These are phyloP conservation scores for Astragalus membranaceus DNA, from an alignment of 306 rosid genomes.

Conservation along the genomic window DNA sequence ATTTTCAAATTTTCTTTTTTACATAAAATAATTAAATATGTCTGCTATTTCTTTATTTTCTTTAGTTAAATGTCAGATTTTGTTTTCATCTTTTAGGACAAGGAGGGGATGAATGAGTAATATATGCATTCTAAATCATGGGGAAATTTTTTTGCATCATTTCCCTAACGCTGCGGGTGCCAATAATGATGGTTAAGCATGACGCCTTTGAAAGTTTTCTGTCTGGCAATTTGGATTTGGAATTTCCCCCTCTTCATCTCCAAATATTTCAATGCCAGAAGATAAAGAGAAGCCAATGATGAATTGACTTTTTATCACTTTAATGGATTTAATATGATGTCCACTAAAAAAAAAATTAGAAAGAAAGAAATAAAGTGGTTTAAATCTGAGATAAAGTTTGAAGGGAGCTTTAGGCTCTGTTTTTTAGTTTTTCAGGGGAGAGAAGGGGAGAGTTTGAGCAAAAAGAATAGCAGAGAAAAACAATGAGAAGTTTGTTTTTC, in stretches of 20 bases:
- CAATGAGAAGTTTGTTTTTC: too few relatives aligned
- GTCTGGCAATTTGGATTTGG: neutral
- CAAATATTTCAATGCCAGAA: neutral
- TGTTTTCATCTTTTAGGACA: neutral
- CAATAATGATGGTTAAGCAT: conserved; percentile 20
- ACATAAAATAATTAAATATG: neutral
- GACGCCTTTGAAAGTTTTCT: neutral
- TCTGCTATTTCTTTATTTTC: neutral
- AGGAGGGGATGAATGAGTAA: neutral
- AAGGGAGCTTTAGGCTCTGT: too few relatives aligned
- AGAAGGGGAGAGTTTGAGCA: too few relatives aligned
- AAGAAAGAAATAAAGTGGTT: too few relatives aligned
- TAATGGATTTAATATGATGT: neutral
- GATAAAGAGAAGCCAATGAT: neutral
- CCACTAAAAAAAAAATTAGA: too few relatives aligned
- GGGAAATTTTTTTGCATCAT: neutral
- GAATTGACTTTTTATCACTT: neutral
- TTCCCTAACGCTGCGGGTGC: neutral
- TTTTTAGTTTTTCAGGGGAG: too few relatives aligned
- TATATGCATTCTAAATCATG: neutral
- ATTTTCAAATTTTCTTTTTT: neutral
- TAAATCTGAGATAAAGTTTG: too few relatives aligned
- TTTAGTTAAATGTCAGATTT: conserved; percentile 1
- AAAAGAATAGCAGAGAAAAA: too few relatives aligned
- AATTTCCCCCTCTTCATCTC: neutral